Percentiles rank a stretch among this genome's conserved stretches.
These are phyloP conservation scores for Alternaria atra DNA, from an alignment of 2,329 filamentous ascomycete genomes.

Conservation along the genomic window DNA sequence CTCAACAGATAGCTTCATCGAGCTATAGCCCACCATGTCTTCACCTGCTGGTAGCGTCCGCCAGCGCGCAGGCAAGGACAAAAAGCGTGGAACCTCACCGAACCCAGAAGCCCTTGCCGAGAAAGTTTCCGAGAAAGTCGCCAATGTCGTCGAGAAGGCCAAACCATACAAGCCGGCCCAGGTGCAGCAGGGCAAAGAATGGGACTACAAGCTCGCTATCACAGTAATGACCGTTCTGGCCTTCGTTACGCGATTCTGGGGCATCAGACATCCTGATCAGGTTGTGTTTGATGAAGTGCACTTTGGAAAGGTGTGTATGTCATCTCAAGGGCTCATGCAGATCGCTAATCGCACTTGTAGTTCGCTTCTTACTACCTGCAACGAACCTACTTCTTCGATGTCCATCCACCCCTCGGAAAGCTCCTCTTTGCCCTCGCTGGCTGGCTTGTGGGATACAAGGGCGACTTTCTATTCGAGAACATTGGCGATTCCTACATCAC, in stretches of 20 bases:
- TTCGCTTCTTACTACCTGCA: slow-evolving; percentile 81
- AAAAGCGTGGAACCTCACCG: slow-evolving; percentile 50
- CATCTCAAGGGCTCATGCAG: not conserved
- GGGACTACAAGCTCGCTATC: slow-evolving; percentile 84
- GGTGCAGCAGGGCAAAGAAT: slow-evolving; percentile 65
- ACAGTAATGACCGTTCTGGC: slow-evolving; percentile 80
- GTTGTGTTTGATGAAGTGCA: slow-evolving; percentile 99
- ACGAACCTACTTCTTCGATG: slow-evolving; percentile 99
- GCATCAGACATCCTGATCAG: slow-evolving; percentile 92
- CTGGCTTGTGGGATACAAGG: slow-evolving; percentile 97
- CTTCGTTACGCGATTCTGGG: slow-evolving; percentile 94
- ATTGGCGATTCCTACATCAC: slow-evolving; percentile 98
- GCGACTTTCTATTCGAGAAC: slow-evolving; percentile 97
- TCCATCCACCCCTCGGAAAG: slow-evolving; percentile 97
- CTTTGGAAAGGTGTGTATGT: slow-evolving; percentile 86
- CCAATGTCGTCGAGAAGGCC: slow-evolving; percentile 40
- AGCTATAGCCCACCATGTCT: slow-evolving; percentile 46
- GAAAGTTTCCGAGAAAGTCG: slow-evolving; percentile 41
- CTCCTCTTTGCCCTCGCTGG: slow-evolving; percentile 96
- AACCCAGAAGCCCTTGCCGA: slow-evolving; percentile 44
- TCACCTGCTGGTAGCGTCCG: slow-evolving; percentile 48
- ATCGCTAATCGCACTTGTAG: slow-evolving; percentile 42
- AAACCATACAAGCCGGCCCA: slow-evolving; percentile 46
- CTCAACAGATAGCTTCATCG: slow-evolving; percentile 37
- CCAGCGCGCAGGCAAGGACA: slow-evolving; percentile 51